Evolutionary conservation across 805 yeast genomes (phyloP).

Genomic region (Blastobotrys muscicola): DNA sequence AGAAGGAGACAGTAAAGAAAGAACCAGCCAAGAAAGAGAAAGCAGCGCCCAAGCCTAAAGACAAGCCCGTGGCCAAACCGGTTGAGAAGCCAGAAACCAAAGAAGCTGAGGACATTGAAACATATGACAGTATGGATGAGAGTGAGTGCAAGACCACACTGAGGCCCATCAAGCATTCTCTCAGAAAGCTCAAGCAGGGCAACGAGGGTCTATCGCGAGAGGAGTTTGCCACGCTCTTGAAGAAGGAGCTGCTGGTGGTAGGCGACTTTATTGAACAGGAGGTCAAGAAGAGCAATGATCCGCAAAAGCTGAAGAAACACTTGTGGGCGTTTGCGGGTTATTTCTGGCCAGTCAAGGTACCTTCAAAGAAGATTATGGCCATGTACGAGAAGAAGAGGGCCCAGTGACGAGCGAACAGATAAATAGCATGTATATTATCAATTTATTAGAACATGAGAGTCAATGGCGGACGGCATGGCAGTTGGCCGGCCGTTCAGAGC

Average conservation of each 20-base stretch:
- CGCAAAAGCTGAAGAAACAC: slow-evolving; percentile 45
- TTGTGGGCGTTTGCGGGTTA: slow-evolving; percentile 77
- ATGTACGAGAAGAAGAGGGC: slow-evolving; percentile 47
- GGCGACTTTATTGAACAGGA: slow-evolving; percentile 58
- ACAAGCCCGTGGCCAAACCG: neutral
- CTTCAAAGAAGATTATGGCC: slow-evolving; percentile 54
- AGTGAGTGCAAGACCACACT: slow-evolving; percentile 49
- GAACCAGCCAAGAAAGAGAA: neutral
- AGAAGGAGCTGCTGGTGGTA: slow-evolving; percentile 56
- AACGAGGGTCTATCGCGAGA: slow-evolving; percentile 61
- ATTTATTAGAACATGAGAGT: no score
- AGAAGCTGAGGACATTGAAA: slow-evolving; percentile 34
- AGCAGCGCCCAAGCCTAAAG: neutral
- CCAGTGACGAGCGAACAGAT: neutral
- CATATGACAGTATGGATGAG: slow-evolving; percentile 71
- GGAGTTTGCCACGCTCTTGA: slow-evolving; percentile 67
- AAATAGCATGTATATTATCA: no score
- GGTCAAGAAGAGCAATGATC: slow-evolving; percentile 24
- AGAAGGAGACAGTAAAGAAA: neutral
- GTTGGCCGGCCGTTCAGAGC: no score
- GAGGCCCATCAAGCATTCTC: slow-evolving; percentile 58
- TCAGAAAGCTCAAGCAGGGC: slow-evolving; percentile 60
- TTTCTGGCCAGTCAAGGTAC: slow-evolving; percentile 80
- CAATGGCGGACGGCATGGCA: no score
- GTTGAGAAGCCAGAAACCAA: slow-evolving; percentile 4